Conservation (phyloP, 305 asterid genomes). For the Fraxinus nigra region DNA sequence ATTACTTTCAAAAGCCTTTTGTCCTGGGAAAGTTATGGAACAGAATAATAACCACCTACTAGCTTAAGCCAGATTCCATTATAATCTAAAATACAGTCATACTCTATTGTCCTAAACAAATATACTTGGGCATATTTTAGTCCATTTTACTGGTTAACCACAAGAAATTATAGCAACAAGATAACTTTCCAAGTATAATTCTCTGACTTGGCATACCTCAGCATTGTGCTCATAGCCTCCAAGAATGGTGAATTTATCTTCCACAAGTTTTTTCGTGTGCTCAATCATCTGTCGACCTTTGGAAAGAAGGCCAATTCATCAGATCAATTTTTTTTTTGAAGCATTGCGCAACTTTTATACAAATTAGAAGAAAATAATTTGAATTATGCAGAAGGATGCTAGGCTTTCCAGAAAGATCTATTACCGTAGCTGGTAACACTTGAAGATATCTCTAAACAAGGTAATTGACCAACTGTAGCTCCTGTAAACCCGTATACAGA, state of each 20-base stretch:
- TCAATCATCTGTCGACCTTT: conserved; percentile 99
- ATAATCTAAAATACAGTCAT: neutral
- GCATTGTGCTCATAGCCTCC: conserved; percentile 91
- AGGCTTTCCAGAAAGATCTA: conserved; percentile 14
- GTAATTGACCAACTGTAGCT: conserved; percentile 95
- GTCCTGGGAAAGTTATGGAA: neutral
- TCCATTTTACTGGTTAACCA: neutral
- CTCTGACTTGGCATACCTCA: conserved; percentile 50
- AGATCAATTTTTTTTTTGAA: conserved; percentile 29
- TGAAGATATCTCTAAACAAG: conserved; percentile 96
- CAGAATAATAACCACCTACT: conserved; percentile 2
- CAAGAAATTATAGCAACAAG: conserved; percentile 3
- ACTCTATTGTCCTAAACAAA: neutral
- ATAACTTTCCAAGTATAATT: conserved; percentile 1
- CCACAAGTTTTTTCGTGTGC: conserved; percentile 91
- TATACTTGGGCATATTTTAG: neutral
- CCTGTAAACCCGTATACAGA: conserved; percentile 99
- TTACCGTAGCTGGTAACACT: conserved; percentile 99
- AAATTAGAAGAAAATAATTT: neutral
- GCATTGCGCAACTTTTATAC: conserved; percentile 8
- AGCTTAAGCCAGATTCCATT: neutral
- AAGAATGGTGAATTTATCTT: conserved; percentile 74
- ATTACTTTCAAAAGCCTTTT: neutral
- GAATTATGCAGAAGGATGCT: conserved; percentile 15
- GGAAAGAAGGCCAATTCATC: conserved; percentile 22